Evolutionary conservation across 169 alveolate species (phyloP), one percentile per base, ranked within the genome.

Genomic region (Eimeria praecox): DNA sequence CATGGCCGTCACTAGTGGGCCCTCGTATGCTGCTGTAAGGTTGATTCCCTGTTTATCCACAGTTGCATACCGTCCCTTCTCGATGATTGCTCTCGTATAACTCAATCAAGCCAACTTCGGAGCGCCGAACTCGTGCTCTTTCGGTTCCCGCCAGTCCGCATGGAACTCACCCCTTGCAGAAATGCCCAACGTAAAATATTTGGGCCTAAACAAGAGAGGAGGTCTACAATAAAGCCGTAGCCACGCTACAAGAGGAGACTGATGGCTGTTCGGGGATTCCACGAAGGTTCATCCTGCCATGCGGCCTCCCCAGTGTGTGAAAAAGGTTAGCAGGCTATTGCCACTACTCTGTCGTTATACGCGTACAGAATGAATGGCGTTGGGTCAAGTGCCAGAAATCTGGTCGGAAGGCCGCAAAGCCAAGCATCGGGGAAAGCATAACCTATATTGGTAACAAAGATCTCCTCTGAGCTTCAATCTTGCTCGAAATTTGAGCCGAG

Each of bases 1-100:
- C 83, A 73, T 73, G 83, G 83, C 83, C 14, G 38, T 30, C 83
- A 73, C 18, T 38, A 73, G 12, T 33, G 80, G 46, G n/a, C 22
- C 44, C 27, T 0, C 27, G 52, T 38, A 2, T 8, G 2, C 80
- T 20, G 20, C 30, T 38, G 33, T 18, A 73, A 18, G 54, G 33
- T 33, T 73, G 20, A 40, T 38, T 38, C 30, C 52, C 3, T 35
- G 52, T 38, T 6, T 14, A 12, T 16, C 54, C 83, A 38, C 83
- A 16, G 54, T 12, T 73, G 83, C 83, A 35, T 3, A 38, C 83
- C 16, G 52, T 38, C 14, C 54, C 5, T n/a, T 44, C 27, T 66
- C 24, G 78, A 66, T 1, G 46, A 40, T 66, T 8, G 10, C 78
- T 27, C 20, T 38, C 33, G 83, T 33, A 73, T 3, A 38, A 52